A percentile compares a stretch with the other conserved stretches of the same genome.
These are phyloP conservation scores for Lolium perenne DNA, from an alignment of 176 grass and related monocot species.

Conservation along the genomic window DNA sequence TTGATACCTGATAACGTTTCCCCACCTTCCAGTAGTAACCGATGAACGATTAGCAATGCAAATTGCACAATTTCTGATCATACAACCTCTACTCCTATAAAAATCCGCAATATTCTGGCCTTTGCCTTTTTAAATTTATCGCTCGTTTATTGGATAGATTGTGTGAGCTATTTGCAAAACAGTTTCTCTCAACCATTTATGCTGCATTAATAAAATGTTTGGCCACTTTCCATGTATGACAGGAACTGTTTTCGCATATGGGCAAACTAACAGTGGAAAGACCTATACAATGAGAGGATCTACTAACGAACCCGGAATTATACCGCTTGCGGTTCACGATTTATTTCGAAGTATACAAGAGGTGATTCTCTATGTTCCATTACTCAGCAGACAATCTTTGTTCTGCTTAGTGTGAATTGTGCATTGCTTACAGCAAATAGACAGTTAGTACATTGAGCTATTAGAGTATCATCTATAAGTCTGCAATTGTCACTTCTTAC, in stretches of 20 bases:
- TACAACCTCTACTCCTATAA: not conserved
- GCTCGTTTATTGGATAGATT: not conserved
- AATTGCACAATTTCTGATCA: not conserved
- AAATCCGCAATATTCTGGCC: not conserved
- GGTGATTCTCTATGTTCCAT: slow-evolving; percentile 37
- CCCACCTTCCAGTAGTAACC: not conserved
- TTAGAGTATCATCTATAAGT: slow-evolving; percentile 14
- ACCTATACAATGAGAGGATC: slow-evolving; percentile 94
- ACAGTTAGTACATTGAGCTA: not conserved
- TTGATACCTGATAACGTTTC: not conserved
- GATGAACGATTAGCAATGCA: not conserved
- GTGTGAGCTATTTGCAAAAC: not conserved
- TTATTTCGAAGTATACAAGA: slow-evolving; percentile 78
- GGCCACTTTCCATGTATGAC: slow-evolving; percentile 20
- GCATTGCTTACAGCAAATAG: not conserved
- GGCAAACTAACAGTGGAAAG: slow-evolving; percentile 97
- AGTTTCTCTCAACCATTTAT: not conserved
- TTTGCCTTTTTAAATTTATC: not conserved
- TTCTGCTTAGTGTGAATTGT: not conserved
- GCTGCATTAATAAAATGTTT: slow-evolving; percentile 13
- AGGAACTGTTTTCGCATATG: slow-evolving; percentile 98
- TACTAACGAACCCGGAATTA: slow-evolving; percentile 73
- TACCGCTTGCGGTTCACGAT: slow-evolving; percentile 79
- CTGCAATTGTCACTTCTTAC: slow-evolving; percentile 6
- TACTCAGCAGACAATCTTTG: slow-evolving; percentile 2